These are phyloP conservation scores for Spergularia marina DNA, from an alignment of 148 eudicot genomes.

Conservation along the genomic window DNA sequence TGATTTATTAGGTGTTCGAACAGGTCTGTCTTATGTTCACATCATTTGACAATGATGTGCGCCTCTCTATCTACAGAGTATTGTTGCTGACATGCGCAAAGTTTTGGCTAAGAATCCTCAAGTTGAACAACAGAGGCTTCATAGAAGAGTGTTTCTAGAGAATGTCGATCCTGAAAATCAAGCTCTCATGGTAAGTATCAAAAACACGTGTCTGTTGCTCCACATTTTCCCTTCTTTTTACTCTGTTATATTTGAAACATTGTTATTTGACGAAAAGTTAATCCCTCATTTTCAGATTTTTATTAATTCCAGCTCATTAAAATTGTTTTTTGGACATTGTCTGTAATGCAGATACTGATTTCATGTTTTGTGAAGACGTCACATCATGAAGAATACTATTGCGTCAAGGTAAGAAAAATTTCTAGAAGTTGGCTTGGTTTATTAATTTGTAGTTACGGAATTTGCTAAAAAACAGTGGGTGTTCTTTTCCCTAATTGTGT, in stretches of 20 bases:
- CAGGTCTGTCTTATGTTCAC: constrained; percentile 11
- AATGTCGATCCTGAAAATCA: constrained; percentile 82
- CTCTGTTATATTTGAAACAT: not conserved
- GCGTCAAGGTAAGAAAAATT: constrained; percentile 64
- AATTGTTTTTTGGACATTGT: constrained; percentile 1
- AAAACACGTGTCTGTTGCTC: constrained; percentile 5
- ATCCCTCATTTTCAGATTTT: constrained; percentile 4
- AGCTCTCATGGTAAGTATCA: constrained; percentile 66
- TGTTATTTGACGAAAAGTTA: not conserved
- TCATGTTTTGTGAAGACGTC: constrained; percentile 97
- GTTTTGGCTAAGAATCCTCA: constrained; percentile 93
- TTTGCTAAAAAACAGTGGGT: not conserved
- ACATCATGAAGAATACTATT: constrained; percentile 75
- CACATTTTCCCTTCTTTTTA: not conserved
- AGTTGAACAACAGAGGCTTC: constrained; percentile 89
- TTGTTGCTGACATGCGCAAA: constrained; percentile 98
- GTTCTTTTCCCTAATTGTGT: not conserved
- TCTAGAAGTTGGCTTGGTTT: not conserved
- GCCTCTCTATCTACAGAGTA: constrained; percentile 45
- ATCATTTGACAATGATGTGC: constrained; percentile 1
- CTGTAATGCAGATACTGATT: constrained; percentile 56
- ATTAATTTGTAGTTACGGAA: not conserved
- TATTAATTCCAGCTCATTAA: not conserved
- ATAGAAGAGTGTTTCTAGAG: constrained; percentile 89
- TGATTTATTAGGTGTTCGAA: constrained; percentile 7